Conservation (phyloP, 805 yeast species). For the Yarrowia sp. region DNA sequence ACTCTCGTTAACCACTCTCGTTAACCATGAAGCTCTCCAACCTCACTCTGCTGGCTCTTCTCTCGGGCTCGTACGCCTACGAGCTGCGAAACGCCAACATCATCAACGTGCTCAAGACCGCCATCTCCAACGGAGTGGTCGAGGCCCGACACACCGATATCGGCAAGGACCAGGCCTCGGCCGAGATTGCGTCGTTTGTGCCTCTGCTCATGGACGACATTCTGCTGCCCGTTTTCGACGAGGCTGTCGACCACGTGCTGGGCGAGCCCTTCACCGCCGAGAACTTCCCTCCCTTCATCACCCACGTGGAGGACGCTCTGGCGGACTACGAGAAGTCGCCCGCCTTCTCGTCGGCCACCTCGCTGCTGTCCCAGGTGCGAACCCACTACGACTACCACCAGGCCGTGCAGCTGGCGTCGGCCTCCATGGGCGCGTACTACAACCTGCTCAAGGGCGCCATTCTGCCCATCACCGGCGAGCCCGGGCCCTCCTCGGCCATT, state of each 20-base stretch:
- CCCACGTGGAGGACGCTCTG: slow-evolving; percentile 1
- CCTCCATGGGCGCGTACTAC: not conserved
- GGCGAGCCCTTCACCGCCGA: not conserved
- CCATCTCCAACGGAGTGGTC: slow-evolving; percentile 26
- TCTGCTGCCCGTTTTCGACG: slow-evolving; percentile 12
- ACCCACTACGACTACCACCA: slow-evolving; percentile 33
- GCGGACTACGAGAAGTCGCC: slow-evolving; percentile 2
- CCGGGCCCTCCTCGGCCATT: slow-evolving; percentile 6
- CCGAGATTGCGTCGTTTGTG: slow-evolving; percentile 16
- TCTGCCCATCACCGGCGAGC: slow-evolving; percentile 1
- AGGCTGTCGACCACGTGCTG: not conserved
- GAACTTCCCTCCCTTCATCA: slow-evolving; percentile 9
- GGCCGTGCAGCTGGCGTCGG: slow-evolving; percentile 17
- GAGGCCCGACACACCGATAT: slow-evolving; percentile 2
- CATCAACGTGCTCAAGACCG: slow-evolving; percentile 16
- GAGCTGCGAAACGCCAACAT: not conserved
- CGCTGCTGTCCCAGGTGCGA: slow-evolving; percentile 13
- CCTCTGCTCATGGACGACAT: slow-evolving; percentile 22
- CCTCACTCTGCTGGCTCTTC: not conserved
- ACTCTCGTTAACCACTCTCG: slow-evolving; percentile 21
- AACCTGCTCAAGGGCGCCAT: not conserved
- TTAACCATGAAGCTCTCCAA: slow-evolving; percentile 23
- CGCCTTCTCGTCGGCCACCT: slow-evolving; percentile 6
- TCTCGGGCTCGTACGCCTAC: not conserved
- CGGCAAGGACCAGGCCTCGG: not conserved